phyloP scores from a whole-genome alignment of 495 filamentous ascomycete species.

The Apiosordaria backusii region DNA sequence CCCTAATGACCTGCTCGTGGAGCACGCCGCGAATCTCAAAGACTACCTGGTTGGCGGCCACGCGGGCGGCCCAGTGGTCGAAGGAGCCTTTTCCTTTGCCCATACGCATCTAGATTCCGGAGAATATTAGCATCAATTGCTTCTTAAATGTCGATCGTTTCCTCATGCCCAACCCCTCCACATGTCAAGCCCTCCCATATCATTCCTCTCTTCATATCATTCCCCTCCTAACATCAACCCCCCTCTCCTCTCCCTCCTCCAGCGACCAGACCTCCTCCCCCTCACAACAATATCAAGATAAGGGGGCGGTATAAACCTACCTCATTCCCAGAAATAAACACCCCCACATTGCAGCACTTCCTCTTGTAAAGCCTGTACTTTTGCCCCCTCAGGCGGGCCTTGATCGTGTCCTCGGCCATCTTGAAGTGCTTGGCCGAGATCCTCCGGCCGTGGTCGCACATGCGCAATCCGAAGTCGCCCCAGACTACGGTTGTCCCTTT shows the following conservation, averaged over 20 bases:
- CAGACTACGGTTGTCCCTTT: constrained; percentile 93
- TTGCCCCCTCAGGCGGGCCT: constrained; percentile 80
- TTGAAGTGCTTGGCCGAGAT: constrained; percentile 84
- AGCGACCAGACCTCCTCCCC: too few relatives aligned
- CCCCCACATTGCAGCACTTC: constrained; percentile 85
- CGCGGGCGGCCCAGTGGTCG: constrained; percentile 89
- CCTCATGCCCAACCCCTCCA: too few relatives aligned
- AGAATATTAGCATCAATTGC: constrained; percentile 22
- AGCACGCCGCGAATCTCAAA: constrained; percentile 89
- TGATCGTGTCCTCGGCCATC: constrained; percentile 89
- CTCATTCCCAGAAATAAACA: constrained; percentile 94
- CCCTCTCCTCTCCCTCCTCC: neutral
- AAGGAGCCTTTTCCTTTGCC: constrained; percentile 98
- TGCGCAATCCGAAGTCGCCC: constrained; percentile 93
- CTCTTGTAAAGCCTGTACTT: constrained; percentile 90
- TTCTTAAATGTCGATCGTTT: neutral
- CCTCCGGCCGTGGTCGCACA: constrained; percentile 88
- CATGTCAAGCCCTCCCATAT: too few relatives aligned
- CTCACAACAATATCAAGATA: neutral
- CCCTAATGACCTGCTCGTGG: constrained; percentile 90
- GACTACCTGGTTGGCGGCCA: constrained; percentile 81
- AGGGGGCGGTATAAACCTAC: constrained; percentile 35
- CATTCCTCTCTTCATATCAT: too few relatives aligned
- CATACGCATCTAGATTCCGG: constrained; percentile 68
- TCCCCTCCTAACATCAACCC: too few relatives aligned